These are phyloP conservation scores for Xylaria curta DNA, from an alignment of 495 filamentous ascomycete genomes.

Conservation along the genomic window DNA sequence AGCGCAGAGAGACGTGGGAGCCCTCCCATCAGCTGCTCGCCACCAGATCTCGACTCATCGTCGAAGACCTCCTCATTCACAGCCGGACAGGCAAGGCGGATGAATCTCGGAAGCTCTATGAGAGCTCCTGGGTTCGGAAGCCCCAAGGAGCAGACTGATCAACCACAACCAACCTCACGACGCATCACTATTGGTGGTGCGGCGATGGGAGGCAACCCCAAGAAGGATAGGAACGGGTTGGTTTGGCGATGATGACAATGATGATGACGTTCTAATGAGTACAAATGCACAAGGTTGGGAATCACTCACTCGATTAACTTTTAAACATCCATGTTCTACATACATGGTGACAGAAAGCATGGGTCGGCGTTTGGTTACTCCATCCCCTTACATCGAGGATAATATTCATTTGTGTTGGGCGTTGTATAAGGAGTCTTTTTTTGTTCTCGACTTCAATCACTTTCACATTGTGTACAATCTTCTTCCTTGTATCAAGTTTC, in stretches of 20 bases:
- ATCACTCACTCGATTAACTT: background rate
- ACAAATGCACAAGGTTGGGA: background rate
- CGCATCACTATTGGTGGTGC: constrained; percentile 44
- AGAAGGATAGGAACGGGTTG: constrained; percentile 29
- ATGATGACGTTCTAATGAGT: background rate
- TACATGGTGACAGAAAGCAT: constrained; percentile 14
- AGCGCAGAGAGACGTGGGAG: constrained; percentile 50
- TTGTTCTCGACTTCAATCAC: background rate
- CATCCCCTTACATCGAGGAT: background rate
- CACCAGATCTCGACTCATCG: constrained; percentile 36
- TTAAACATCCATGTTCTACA: background rate
- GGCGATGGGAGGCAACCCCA: constrained; percentile 25
- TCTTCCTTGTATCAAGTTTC: constrained; percentile 18
- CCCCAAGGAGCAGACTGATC: constrained; percentile 30
- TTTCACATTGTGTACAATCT: background rate
- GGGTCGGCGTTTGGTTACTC: constrained; percentile 16
- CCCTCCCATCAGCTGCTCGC: constrained; percentile 54
- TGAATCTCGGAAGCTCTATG: constrained; percentile 49
- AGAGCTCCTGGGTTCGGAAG: constrained; percentile 35
- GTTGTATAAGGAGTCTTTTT: constrained; percentile 7
- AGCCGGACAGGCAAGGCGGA: constrained; percentile 51
- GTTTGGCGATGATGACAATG: constrained; percentile 1
- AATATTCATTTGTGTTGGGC: background rate
- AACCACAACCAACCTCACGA: constrained; percentile 22
- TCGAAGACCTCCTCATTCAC: constrained; percentile 40